Conservation (phyloP, 805 yeast species). For the Yamadazyma olivae region DNA sequence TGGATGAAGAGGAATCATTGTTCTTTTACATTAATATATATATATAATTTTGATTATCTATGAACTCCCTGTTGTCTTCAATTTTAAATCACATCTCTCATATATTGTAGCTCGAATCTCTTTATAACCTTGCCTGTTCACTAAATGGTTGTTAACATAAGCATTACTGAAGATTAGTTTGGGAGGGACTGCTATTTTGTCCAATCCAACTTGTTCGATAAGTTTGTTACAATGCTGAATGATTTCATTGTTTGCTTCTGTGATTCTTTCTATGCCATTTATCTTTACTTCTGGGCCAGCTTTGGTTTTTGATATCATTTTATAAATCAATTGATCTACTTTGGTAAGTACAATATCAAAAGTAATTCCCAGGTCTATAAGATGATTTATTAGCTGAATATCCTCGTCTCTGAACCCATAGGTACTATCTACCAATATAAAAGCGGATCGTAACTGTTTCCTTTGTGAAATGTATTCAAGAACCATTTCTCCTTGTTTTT, state of each 20-base stretch:
- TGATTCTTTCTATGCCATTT: conserved; percentile 6
- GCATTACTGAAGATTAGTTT: conserved; percentile 55
- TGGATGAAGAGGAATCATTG: too few species aligned
- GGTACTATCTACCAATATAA: conserved; percentile 57
- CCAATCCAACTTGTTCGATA: conserved; percentile 23
- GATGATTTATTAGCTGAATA: conserved; percentile 44
- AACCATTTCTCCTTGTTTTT: conserved; percentile 67
- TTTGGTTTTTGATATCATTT: conserved; percentile 15
- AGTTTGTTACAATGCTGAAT: conserved; percentile 30
- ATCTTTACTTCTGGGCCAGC: background rate
- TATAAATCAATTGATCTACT: conserved; percentile 51
- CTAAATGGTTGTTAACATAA: conserved; percentile 25
- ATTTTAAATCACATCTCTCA: conserved; percentile 42
- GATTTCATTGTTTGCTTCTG: conserved; percentile 24
- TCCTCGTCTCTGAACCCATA: conserved; percentile 63
- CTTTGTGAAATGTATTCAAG: conserved; percentile 59
- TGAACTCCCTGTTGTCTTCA: too few species aligned
- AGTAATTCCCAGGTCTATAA: conserved; percentile 55
- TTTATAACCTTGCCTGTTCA: conserved; percentile 50
- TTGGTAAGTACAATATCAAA: conserved; percentile 79
- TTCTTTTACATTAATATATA: too few species aligned
- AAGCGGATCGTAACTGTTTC: conserved; percentile 53
- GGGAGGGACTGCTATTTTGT: conserved; percentile 23
- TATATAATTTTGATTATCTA: too few species aligned
- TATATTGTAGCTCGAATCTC: conserved; percentile 50